Conservation (phyloP, 805 yeast genomes). For the Candida qinlingensis region DNA sequence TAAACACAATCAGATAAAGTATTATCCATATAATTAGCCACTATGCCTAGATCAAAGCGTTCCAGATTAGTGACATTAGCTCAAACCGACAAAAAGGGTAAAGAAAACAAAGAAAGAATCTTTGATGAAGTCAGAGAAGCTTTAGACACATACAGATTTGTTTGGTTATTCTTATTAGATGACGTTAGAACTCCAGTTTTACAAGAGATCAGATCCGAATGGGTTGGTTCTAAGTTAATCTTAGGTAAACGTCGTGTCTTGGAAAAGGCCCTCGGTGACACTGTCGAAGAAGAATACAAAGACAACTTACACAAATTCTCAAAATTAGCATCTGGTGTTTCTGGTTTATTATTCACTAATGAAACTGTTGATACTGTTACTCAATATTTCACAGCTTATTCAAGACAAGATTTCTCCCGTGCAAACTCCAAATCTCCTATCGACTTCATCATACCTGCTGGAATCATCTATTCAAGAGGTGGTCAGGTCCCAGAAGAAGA, state of each 20-base stretch:
- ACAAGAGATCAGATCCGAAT: slow-evolving; percentile 87
- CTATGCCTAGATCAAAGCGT: slow-evolving; percentile 96
- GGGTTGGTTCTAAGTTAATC: slow-evolving; percentile 85
- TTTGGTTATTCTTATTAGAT: slow-evolving; percentile 82
- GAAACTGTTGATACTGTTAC: slow-evolving; percentile 85
- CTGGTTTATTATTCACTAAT: slow-evolving; percentile 85
- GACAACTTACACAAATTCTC: slow-evolving; percentile 74
- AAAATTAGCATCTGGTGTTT: slow-evolving; percentile 63
- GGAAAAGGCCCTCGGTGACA: slow-evolving; percentile 86
- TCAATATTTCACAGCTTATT: slow-evolving; percentile 77
- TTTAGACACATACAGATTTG: slow-evolving; percentile 69
- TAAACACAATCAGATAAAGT: slow-evolving; percentile 10
- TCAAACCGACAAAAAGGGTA: slow-evolving; percentile 93
- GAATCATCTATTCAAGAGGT: slow-evolving; percentile 90
- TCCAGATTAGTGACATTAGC: slow-evolving; percentile 93
- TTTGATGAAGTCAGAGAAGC: slow-evolving; percentile 86
- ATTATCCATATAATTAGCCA: too few relatives aligned
- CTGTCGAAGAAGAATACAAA: slow-evolving; percentile 84
- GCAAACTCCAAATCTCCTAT: slow-evolving; percentile 84
- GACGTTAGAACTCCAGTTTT: slow-evolving; percentile 94
- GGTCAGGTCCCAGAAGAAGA: slow-evolving; percentile 88
- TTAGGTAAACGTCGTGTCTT: slow-evolving; percentile 92
- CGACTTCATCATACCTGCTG: slow-evolving; percentile 81
- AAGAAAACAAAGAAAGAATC: slow-evolving; percentile 84
- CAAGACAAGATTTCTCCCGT: slow-evolving; percentile 80